Conservation (phyloP, 768 basidiomycete genomes). For the Hydnomerulius pinastri region DNA sequence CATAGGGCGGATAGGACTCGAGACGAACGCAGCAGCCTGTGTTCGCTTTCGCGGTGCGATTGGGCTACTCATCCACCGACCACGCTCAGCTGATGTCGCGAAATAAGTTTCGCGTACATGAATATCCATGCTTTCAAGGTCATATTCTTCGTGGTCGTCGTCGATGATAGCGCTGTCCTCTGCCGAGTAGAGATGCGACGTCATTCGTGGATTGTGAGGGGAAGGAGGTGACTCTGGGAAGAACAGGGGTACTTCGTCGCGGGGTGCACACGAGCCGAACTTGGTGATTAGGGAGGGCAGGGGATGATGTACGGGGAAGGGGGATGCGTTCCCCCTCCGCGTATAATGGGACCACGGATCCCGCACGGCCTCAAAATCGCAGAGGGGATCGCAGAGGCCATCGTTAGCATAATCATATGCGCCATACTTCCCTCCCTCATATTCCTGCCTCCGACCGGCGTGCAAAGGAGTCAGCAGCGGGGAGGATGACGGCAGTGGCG, state of each 20-base stretch:
- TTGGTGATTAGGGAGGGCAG: slow-evolving; percentile 23
- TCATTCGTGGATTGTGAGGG: neutral
- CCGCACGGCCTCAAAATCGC: neutral
- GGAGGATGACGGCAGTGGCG: slow-evolving; percentile 22
- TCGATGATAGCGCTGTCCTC: slow-evolving; percentile 17
- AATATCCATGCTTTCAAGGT: slow-evolving; percentile 35
- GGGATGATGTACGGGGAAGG: slow-evolving; percentile 3
- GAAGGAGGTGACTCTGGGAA: slow-evolving; percentile 1
- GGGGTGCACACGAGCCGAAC: slow-evolving; percentile 6
- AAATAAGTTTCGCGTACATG: slow-evolving; percentile 52
- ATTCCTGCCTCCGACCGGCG: slow-evolving; percentile 7
- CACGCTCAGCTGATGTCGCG: slow-evolving; percentile 57
- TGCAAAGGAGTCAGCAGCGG: slow-evolving; percentile 17
- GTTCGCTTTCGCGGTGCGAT: slow-evolving; percentile 29
- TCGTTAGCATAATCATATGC: slow-evolving; percentile 1
- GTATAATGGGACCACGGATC: slow-evolving; percentile 6
- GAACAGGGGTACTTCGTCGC: neutral
- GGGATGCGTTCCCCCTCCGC: neutral
- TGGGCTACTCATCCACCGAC: slow-evolving; percentile 57
- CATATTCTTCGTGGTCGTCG: slow-evolving; percentile 29
- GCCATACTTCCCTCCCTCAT: slow-evolving; percentile 3
- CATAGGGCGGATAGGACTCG: slow-evolving; percentile 20
- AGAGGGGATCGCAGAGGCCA: neutral
- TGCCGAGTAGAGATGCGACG: slow-evolving; percentile 5
- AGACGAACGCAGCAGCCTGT: slow-evolving; percentile 2